Evolutionary conservation across 306 rosid species (phyloP).

Genomic region (Castanopsis chinensis): DNA sequence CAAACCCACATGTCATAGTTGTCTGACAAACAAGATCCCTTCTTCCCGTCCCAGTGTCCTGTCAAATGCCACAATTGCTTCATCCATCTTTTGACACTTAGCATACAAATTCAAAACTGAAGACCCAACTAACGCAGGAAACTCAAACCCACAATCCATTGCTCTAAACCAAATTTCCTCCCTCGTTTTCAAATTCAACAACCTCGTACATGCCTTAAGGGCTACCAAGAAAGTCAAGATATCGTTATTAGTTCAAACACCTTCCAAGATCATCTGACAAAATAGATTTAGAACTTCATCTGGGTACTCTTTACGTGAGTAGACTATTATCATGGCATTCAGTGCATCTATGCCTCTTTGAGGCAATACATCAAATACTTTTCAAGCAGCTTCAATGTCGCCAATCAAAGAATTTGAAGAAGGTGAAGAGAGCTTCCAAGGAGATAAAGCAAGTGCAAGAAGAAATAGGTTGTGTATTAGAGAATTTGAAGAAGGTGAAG

Average conservation of each 20-base stretch:
- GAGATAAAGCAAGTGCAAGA: too few relatives aligned
- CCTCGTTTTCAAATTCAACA: conserved; percentile 29
- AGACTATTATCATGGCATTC: too few relatives aligned
- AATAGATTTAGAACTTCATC: conserved; percentile 31
- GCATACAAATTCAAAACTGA: conserved; percentile 42
- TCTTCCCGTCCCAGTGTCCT: conserved; percentile 23
- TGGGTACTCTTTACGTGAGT: too few relatives aligned
- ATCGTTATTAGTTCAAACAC: conserved; percentile 39
- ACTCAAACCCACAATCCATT: conserved; percentile 23
- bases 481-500: too few relatives aligned
- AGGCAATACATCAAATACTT: too few relatives aligned
- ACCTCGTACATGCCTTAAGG: conserved; percentile 34
- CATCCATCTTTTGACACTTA: conserved; percentile 35
- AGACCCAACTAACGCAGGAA: conserved; percentile 36
- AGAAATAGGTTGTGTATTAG: too few relatives aligned
- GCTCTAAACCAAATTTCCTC: conserved; percentile 45
- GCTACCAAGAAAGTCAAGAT: conserved; percentile 37
- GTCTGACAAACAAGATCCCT: conserved; percentile 54
- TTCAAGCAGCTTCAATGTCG: too few relatives aligned
- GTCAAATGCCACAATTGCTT: conserved; percentile 24
- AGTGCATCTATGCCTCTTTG: too few relatives aligned
- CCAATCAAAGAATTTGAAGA: too few relatives aligned
- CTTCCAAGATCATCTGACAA: conserved; percentile 25
- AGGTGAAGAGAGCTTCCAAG: too few relatives aligned
- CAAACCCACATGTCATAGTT: conserved; percentile 36